These are phyloP conservation scores for Aureobasidium mangrovei DNA, from an alignment of 2,329 filamentous ascomycete genomes.

Conservation along the genomic window DNA sequence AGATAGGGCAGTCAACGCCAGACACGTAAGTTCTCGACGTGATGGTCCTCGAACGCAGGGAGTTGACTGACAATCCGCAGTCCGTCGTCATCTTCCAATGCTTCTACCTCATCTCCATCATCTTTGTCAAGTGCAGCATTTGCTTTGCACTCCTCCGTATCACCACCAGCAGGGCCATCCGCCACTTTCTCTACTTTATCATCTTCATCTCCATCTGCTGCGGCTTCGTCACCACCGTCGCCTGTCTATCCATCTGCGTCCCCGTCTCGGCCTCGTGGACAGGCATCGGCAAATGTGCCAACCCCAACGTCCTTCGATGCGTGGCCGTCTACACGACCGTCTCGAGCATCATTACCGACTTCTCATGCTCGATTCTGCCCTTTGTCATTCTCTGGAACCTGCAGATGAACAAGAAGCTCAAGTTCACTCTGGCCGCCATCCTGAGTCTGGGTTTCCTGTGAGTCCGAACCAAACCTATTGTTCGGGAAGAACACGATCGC, in stretches of 20 bases:
- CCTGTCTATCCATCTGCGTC: slow-evolving; percentile 13
- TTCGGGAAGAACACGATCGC: neutral
- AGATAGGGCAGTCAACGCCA: neutral
- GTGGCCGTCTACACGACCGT: slow-evolving; percentile 14
- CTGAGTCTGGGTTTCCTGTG: slow-evolving; percentile 27
- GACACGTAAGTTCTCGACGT: slow-evolving; percentile 5
- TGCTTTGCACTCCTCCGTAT: slow-evolving; percentile 43
- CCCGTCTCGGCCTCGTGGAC: slow-evolving; percentile 17
- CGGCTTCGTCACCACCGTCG: slow-evolving; percentile 18
- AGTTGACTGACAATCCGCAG: slow-evolving; percentile 16
- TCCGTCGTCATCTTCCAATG: slow-evolving; percentile 44
- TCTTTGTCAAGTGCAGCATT: slow-evolving; percentile 41
- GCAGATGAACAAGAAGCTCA: slow-evolving; percentile 28
- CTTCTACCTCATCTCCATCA: slow-evolving; percentile 39
- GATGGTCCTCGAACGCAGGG: neutral
- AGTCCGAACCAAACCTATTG: neutral
- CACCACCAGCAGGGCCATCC: slow-evolving; percentile 28
- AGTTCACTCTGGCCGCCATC: slow-evolving; percentile 27
- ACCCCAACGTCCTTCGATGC: slow-evolving; percentile 9
- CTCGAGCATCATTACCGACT: slow-evolving; percentile 26
- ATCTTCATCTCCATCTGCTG: slow-evolving; percentile 16
- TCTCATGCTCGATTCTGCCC: slow-evolving; percentile 29
- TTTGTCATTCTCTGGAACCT: slow-evolving; percentile 29
- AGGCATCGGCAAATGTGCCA: slow-evolving; percentile 7
- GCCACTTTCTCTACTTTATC: slow-evolving; percentile 14